These are phyloP conservation scores for Penicillium sp. DNA, from an alignment of 2,329 filamentous ascomycete genomes.

Conservation along the genomic window DNA sequence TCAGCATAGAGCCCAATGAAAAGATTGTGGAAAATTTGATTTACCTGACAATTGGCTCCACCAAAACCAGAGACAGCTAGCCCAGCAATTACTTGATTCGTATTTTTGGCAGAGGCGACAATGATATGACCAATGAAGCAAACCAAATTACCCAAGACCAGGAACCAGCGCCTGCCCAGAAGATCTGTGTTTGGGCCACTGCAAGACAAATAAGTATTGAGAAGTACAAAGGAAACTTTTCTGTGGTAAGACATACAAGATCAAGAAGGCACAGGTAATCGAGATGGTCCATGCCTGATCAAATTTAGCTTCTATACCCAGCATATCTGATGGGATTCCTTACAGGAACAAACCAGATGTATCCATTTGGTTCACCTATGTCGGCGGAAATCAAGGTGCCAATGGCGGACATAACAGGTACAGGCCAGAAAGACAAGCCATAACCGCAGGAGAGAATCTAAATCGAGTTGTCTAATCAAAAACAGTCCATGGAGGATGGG, in stretches of 20 bases:
- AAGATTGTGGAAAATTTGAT: neutral
- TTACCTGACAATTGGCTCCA: constrained; percentile 49
- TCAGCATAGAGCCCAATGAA: neutral
- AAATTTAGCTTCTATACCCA: neutral
- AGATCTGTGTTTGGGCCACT: constrained; percentile 52
- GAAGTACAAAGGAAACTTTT: neutral
- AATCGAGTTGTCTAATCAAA: neutral
- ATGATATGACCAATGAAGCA: constrained; percentile 46
- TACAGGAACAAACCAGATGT: constrained; percentile 37
- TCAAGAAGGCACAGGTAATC: constrained; percentile 48
- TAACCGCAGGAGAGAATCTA: constrained; percentile 39
- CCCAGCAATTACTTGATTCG: constrained; percentile 44
- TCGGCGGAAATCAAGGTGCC: constrained; percentile 31
- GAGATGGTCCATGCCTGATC: constrained; percentile 40
- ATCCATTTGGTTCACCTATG: constrained; percentile 31
- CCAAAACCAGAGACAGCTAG: constrained; percentile 51
- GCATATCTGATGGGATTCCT: neutral
- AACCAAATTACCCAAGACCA: constrained; percentile 49
- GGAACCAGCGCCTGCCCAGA: constrained; percentile 53
- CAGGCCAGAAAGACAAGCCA: constrained; percentile 39
- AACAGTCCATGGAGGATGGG: neutral
- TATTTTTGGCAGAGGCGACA: constrained; percentile 45
- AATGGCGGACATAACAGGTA: constrained; percentile 35
- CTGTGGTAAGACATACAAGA: constrained; percentile 31
- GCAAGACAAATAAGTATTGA: neutral